Percentiles rank a stretch among this genome's conserved stretches.
Evolutionary conservation across 768 basidiomycete genomes (phyloP).

Genomic region (Harrya chromipes): DNA sequence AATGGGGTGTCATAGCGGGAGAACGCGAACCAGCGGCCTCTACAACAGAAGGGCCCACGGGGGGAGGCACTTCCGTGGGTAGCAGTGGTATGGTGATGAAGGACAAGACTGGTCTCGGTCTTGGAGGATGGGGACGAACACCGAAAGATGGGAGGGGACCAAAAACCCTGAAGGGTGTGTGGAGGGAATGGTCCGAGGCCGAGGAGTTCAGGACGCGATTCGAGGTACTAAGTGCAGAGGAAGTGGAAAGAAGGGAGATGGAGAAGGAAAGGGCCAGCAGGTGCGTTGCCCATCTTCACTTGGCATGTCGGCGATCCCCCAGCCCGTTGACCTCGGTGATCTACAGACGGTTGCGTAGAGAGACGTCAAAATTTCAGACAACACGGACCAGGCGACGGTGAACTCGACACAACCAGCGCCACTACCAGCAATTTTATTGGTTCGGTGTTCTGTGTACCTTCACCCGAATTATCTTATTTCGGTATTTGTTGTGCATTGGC

Average conservation of each 20-base stretch:
- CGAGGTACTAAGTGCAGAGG: constrained; percentile 84
- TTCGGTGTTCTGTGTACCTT: constrained; percentile 4
- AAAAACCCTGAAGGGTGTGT: constrained; percentile 79
- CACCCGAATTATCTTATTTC: constrained; percentile 20
- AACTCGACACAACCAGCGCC: constrained; percentile 1
- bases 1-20: constrained; percentile 83
- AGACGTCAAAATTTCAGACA: constrained; percentile 65
- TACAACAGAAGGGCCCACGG: constrained; percentile 15
- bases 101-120: constrained; percentile 79
- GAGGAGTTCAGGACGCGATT: constrained; percentile 88
- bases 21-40: constrained; percentile 37
- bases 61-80: constrained; percentile 10
- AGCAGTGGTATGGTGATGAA: constrained; percentile 58
- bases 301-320: not conserved
- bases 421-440: constrained; percentile 6
- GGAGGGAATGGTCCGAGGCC: constrained; percentile 93
- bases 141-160: constrained; percentile 80
- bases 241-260: constrained; percentile 85
- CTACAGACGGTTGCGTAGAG: constrained; percentile 55
- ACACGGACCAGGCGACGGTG: constrained; percentile 40
- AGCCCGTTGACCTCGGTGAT: constrained; percentile 4
- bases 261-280: constrained; percentile 84
- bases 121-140: constrained; percentile 70
- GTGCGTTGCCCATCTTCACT: constrained; percentile 24
- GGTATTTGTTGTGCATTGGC: constrained; percentile 22